Conservation (phyloP, 2,329 filamentous ascomycete species). For the Paramyrothecium sp. region DNA sequence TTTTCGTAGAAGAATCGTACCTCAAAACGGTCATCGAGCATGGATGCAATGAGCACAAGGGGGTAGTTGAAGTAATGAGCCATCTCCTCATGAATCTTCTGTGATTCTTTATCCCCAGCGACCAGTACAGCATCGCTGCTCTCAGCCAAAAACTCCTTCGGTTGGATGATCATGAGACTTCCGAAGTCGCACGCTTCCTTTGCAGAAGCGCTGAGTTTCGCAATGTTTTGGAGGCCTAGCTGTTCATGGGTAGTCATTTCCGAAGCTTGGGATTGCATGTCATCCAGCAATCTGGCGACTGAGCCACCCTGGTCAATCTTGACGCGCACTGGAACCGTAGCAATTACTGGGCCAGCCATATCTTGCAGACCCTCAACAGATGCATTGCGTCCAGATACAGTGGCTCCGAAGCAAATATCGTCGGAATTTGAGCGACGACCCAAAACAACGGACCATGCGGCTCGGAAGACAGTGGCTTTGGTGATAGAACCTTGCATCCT, state of each 20-base stretch:
- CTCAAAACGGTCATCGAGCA: not conserved
- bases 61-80: slow-evolving; percentile 4
- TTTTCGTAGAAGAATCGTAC: slow-evolving; percentile 1
- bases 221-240: slow-evolving; percentile 12
- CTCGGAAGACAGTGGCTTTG: not conserved
- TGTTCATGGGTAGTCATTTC: slow-evolving; percentile 16
- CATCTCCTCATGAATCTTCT: not conserved
- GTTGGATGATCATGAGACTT: slow-evolving; percentile 7
- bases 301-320: slow-evolving; percentile 20
- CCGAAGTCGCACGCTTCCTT: slow-evolving; percentile 7
- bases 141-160: not conserved
- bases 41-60: not conserved
- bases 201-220: not conserved
- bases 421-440: not conserved
- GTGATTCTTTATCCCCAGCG: not conserved
- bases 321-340: slow-evolving; percentile 21
- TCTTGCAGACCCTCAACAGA: slow-evolving; percentile 13
- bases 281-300: slow-evolving; percentile 24
- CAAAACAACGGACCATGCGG: not conserved
- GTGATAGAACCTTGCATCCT: not conserved
- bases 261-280: slow-evolving; percentile 8
- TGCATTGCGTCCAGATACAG: slow-evolving; percentile 16
- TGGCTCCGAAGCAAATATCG: slow-evolving; percentile 14
- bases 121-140: not conserved
- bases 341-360: slow-evolving; percentile 18